Evolutionary conservation across 176 grass and related monocot species (phyloP).

Genomic region (Poa annua): DNA sequence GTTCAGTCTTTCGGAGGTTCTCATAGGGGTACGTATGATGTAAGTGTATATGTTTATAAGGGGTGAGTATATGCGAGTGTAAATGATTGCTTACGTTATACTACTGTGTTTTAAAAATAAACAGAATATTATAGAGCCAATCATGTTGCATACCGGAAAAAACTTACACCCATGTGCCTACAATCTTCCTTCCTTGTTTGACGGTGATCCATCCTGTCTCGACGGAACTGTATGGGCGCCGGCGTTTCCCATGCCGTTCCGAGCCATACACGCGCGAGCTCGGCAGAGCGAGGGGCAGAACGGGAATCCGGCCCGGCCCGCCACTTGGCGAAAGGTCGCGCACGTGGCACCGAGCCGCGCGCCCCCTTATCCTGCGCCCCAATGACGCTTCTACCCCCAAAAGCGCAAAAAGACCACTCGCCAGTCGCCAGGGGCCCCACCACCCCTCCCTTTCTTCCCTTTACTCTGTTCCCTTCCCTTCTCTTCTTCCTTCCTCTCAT

Average conservation of each 20-base stretch:
- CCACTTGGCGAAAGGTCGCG: constrained; percentile 47
- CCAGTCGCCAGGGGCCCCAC: neutral
- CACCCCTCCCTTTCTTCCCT: neutral
- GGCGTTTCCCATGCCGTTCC: neutral
- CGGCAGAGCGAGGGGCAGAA: constrained; percentile 15
- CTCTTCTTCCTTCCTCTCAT: neutral
- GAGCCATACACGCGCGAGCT: too few species aligned
- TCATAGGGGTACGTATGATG: too few species aligned
- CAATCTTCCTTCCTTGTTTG: too few species aligned
- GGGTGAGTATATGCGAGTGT: too few species aligned
- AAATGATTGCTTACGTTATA: too few species aligned
- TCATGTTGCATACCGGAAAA: too few species aligned
- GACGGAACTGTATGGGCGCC: neutral
- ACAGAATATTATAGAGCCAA: too few species aligned
- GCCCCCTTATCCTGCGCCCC: constrained; percentile 32
- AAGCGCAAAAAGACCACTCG: constrained; percentile 56
- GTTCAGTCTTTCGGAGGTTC: too few species aligned
- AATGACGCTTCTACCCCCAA: constrained; percentile 44
- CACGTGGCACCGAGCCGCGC: constrained; percentile 35
- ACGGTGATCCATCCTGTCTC: too few species aligned
- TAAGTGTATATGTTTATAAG: too few species aligned
- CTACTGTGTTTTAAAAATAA: too few species aligned
- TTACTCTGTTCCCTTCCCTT: neutral
- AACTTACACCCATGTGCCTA: too few species aligned
- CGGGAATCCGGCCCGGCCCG: neutral